These are phyloP conservation scores for Myochromella boudieri DNA, from an alignment of 768 basidiomycete species.

Conservation along the genomic window DNA sequence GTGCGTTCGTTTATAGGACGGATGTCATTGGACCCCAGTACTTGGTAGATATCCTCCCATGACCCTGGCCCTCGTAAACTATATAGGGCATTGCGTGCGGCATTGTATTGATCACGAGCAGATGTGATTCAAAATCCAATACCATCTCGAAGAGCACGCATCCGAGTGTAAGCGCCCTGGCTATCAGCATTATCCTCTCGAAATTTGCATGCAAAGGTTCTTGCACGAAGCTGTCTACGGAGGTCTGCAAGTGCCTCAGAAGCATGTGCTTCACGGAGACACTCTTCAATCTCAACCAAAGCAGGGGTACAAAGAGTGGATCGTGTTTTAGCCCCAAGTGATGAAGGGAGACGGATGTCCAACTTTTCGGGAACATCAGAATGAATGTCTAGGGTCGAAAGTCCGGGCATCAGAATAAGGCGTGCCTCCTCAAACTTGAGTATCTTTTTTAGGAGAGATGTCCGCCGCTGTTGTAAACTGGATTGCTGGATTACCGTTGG, in stretches of 20 bases:
- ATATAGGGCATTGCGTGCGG: conserved; percentile 11
- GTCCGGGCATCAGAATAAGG: not conserved
- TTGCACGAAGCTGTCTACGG: conserved; percentile 10
- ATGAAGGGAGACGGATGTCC: conserved; percentile 17
- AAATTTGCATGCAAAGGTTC: conserved; percentile 5
- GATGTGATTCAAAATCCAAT: conserved; percentile 5
- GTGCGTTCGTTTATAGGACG: conserved; percentile 4
- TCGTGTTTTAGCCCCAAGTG: not conserved
- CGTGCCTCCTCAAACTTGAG: not conserved
- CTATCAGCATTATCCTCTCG: conserved; percentile 9
- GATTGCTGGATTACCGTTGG: not conserved
- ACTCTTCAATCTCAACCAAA: conserved; percentile 13
- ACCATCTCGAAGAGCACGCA: conserved; percentile 2
- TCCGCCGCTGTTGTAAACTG: not conserved
- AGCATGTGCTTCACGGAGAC: conserved; percentile 13
- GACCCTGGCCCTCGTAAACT: conserved; percentile 6
- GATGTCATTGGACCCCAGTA: conserved; percentile 4
- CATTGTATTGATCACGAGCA: conserved; percentile 3
- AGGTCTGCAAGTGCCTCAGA: conserved; percentile 10
- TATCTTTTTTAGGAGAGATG: not conserved
- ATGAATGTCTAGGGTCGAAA: not conserved
- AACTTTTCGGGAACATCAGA: not conserved
- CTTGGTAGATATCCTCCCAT: conserved; percentile 3
- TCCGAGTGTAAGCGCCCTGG: conserved; percentile 9
- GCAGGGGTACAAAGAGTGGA: not conserved